Evolutionary conservation across 192 early-diverging fungal species (phyloP).

Genomic region (Linnemannia zychae): DNA sequence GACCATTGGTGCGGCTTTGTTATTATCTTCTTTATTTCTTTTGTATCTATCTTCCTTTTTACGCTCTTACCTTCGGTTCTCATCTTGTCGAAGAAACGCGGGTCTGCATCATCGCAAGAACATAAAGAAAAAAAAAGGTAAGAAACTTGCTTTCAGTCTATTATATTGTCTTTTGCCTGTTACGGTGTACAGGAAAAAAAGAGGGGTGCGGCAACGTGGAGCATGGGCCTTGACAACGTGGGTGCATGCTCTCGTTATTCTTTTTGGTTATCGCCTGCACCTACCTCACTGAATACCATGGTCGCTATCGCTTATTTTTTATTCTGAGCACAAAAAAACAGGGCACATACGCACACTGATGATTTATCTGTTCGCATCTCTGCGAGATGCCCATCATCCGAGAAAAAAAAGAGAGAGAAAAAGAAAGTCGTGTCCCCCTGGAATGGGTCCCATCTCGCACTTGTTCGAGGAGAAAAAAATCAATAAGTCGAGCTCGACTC

Average conservation of each 20-base stretch:
- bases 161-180: neutral
- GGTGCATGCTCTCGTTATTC: constrained; percentile 17
- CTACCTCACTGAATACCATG: constrained; percentile 15
- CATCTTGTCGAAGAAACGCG: constrained; percentile 7
- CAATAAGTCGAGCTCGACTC: neutral
- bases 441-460: neutral
- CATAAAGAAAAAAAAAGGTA: neutral
- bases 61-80: neutral
- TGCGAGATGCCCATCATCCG: constrained; percentile 9
- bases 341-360: neutral
- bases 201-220: constrained; percentile 1
- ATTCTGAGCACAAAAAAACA: constrained; percentile 14
- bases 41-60: too few species aligned
- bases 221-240: constrained; percentile 20
- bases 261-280: neutral
- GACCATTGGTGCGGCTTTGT: neutral
- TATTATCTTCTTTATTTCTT: constrained; percentile 1
- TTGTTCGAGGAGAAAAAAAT: neutral
- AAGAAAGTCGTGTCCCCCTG: neutral
- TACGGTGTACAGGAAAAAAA: neutral
- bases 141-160: neutral
- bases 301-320: neutral
- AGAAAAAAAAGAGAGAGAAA: constrained; percentile 13
- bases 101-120: constrained; percentile 2
- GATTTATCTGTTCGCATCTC: neutral